Conservation (phyloP, 73 alveolate species). For the Tetrahymena borealis region DNA sequence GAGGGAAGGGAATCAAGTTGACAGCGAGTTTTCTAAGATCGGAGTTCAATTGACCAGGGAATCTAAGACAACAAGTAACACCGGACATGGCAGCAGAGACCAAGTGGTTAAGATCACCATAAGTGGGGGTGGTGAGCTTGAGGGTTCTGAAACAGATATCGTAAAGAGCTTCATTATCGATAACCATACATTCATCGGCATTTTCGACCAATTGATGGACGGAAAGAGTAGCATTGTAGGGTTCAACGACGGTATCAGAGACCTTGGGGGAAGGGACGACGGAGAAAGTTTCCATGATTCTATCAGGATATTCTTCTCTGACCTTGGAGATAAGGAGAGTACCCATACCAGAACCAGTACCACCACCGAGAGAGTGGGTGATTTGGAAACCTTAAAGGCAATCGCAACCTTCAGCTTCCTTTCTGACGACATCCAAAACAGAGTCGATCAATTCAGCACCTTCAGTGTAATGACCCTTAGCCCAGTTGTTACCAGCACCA, state of each 20-base stretch:
- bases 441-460: conserved; percentile 93
- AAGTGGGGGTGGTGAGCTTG: conserved; percentile 96
- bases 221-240: conserved; percentile 98
- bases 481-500: conserved; percentile 99
- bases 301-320: conserved; percentile 96
- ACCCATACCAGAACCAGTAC: conserved; percentile 98
- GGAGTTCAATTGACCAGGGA: conserved; percentile 97
- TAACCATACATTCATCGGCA: conserved; percentile 95
- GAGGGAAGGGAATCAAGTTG: conserved; percentile 98
- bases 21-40: conserved; percentile 96
- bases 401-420: conserved; percentile 96
- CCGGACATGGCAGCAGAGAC: conserved; percentile 96
- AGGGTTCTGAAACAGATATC: conserved; percentile 98
- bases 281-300: conserved; percentile 94
- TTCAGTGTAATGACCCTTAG: conserved; percentile 98
- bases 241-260: conserved; percentile 98
- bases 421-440: conserved; percentile 90
- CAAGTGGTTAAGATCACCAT: conserved; percentile 95
- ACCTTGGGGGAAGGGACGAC: conserved; percentile 95
- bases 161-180: conserved; percentile 97
- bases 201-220: conserved; percentile 96
- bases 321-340: conserved; percentile 92
- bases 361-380: conserved; percentile 91
- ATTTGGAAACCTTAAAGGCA: conserved; percentile 91
- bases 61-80: conserved; percentile 94